Evolutionary conservation across 2,329 filamentous ascomycete species (phyloP).

Genomic region (Penicillium sp.): DNA sequence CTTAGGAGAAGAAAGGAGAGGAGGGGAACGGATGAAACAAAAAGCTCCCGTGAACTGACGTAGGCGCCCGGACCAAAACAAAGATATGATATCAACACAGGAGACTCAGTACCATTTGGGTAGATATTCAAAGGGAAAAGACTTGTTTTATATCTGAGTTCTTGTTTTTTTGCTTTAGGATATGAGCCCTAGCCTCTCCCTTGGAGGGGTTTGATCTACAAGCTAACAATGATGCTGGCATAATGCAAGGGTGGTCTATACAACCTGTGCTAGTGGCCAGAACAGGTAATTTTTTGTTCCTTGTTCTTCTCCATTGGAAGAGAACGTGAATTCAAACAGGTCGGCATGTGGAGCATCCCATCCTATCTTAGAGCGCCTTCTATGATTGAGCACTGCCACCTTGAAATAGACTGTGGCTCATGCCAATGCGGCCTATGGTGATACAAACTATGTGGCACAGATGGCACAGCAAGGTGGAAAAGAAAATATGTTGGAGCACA

Average conservation of each 20-base stretch:
- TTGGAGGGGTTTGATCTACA: conserved; percentile 11
- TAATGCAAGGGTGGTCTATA: conserved; percentile 14
- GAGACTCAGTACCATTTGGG: not conserved
- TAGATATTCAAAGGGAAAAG: not conserved
- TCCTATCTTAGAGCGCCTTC: not conserved
- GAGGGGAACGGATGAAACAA: conserved; percentile 21
- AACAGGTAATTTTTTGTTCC: not conserved
- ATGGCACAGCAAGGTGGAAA: not conserved
- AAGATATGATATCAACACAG: not conserved
- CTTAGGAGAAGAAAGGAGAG: conserved; percentile 13
- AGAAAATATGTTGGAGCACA: not conserved
- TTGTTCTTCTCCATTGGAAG: not conserved
- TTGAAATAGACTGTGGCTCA: not conserved
- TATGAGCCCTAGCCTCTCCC: conserved; percentile 4
- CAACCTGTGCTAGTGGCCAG: not conserved
- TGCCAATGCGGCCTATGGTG: not conserved
- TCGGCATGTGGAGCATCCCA: not conserved
- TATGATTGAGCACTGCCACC: not conserved
- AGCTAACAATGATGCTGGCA: conserved; percentile 1
- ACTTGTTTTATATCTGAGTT: not conserved
- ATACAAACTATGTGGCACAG: not conserved
- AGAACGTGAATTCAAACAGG: too few relatives aligned
- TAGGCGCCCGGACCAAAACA: conserved; percentile 23
- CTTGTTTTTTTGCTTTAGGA: not conserved
- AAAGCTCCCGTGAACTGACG: conserved; percentile 24